A percentile compares a stretch with the other conserved stretches of the same genome.
Conservation (phyloP, 768 basidiomycete species). For the Hydnomerulius pinastri region DNA sequence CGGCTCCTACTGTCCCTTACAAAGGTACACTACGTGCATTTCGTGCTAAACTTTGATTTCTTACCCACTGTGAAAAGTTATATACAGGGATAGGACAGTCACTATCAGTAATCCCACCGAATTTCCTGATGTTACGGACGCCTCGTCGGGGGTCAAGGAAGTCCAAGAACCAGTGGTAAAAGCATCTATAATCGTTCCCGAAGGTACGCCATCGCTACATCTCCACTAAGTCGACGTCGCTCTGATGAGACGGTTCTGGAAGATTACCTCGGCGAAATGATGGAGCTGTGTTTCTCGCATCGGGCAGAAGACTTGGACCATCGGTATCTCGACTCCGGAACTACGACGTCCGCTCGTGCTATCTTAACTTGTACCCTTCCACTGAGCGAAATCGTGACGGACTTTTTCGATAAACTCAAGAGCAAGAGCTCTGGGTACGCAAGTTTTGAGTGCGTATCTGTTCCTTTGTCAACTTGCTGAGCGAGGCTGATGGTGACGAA, state of each 20-base stretch:
- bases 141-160: conserved; percentile 59
- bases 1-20: conserved; percentile 94
- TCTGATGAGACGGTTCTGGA: no score
- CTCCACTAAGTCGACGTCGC: not conserved
- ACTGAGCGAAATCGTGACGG: conserved; percentile 88
- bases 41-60: not conserved
- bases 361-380: conserved; percentile 86
- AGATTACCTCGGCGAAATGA: conserved; percentile 96
- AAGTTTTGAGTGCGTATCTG: conserved; percentile 76
- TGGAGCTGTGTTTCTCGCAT: conserved; percentile 88
- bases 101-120: conserved; percentile 91
- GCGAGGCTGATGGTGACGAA: not conserved
- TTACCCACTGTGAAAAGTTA: conserved; percentile 46
- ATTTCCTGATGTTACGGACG: conserved; percentile 83
- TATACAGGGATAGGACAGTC: conserved; percentile 64
- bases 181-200: conserved; percentile 92
- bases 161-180: conserved; percentile 93
- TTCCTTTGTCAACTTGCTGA: not conserved
- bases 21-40: conserved; percentile 50
- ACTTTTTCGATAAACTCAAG: conserved; percentile 95
- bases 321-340: conserved; percentile 70
- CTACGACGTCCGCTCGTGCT: conserved; percentile 51
- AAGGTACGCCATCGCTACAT: conserved; percentile 52
- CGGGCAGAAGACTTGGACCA: conserved; percentile 85
- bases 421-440: conserved; percentile 90